Evolutionary conservation across 495 filamentous ascomycete species (phyloP), one percentile per base, ranked within the genome.

Genomic region (Achaetomiella virescens): DNA sequence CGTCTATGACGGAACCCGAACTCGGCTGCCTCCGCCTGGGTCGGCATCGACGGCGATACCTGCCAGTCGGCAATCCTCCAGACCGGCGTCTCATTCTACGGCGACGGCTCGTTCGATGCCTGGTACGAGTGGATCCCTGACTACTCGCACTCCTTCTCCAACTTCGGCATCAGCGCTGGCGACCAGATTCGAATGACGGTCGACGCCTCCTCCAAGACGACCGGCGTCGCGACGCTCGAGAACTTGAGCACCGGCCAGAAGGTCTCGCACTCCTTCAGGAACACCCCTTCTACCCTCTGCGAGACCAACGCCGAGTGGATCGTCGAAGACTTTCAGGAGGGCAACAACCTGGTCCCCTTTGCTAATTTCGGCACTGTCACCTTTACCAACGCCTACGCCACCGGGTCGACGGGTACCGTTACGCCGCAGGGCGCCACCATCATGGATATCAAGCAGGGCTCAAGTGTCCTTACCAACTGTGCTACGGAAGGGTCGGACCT

Each of bases 251-350:
- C 75, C 7, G 81, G 82, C n/a, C 55, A 79, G 59, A 74, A 54
- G 7, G 82, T 81, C 20, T 74, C 74, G 27, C 72, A 82, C 64
- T 75, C 71, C 2, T 72, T 85, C 40, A 69, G 64, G 6, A 70
- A 31, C 60, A 70, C 68, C 55, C 40, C 53, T 20, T 55, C 57
- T 11, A 42, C 49, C 1, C 69, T 79, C 10, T 72, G 72, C 61
- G 65, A 71, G 47, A 65, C 66, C 48, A 84, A 85, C 59, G 82
- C 78, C 14, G 83, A 86, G 54, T 86, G 81, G 83, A 84, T 86
- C 52, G 79, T 86, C 25, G 83, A 86, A 71, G 82, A 85, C 52
- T 85, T 80, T 59, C 71, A 78, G 52, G 62, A 69, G 2, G 76
- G 76, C 21, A 65, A 63, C 46, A 54, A 55, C 43, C 68, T 77